These are phyloP conservation scores for Solanum tacnaense DNA, from an alignment of 257 asterid species.

Conservation along the genomic window DNA sequence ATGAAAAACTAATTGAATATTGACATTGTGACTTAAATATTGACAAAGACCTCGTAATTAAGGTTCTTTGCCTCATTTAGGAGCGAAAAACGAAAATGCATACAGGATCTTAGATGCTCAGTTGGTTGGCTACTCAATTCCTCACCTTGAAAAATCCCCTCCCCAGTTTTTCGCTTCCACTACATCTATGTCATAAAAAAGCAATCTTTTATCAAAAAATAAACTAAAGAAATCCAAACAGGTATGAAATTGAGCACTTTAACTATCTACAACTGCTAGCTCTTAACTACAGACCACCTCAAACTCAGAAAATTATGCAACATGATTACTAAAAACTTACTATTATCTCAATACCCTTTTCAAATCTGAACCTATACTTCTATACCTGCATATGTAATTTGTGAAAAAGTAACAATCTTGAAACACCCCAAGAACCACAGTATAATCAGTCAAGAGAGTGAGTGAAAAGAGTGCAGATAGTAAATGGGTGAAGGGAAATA, in stretches of 20 bases:
- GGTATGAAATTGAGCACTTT: neutral
- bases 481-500: neutral
- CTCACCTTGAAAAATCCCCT: neutral
- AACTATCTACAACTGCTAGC: neutral
- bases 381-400: neutral
- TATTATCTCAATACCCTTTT: neutral
- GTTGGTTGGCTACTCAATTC: neutral
- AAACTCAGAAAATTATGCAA: neutral
- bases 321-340: neutral
- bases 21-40: neutral
- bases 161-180: neutral
- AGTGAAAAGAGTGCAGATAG: neutral
- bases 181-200: neutral
- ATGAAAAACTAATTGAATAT: slow-evolving; percentile 20
- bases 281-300: neutral
- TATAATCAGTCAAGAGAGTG: neutral
- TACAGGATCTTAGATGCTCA: neutral
- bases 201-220: neutral
- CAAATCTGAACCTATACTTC: neutral
- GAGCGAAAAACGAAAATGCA: neutral
- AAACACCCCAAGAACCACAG: neutral
- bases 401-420: neutral
- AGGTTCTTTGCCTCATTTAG: neutral
- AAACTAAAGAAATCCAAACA: neutral
- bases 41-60: neutral